Percentiles rank a stretch among this genome's conserved stretches.
These are phyloP conservation scores for Boletus vinaceobasis DNA, from an alignment of 768 basidiomycete species.

Conservation along the genomic window DNA sequence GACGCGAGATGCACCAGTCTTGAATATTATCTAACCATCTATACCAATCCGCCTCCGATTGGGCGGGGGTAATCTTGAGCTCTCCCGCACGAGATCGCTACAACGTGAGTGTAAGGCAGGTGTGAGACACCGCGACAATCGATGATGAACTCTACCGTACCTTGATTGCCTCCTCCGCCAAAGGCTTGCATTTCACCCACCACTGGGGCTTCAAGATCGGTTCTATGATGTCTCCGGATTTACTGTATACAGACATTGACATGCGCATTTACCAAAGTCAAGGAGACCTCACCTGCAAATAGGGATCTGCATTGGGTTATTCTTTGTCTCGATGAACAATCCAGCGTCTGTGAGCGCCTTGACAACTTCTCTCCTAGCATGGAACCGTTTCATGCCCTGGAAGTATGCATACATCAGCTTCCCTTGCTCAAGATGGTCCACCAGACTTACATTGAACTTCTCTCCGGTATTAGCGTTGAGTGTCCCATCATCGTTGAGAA, in stretches of 20 bases:
- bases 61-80: constrained; percentile 75
- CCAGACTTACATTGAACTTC: constrained; percentile 56
- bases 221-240: constrained; percentile 97
- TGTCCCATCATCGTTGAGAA: constrained; percentile 95
- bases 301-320: constrained; percentile 97
- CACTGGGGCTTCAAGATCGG: constrained; percentile 95
- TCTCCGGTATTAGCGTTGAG: constrained; percentile 86
- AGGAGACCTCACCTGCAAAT: constrained; percentile 64
- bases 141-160: constrained; percentile 36
- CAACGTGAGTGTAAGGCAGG: background rate
- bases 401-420: background rate
- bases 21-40: constrained; percentile 93
- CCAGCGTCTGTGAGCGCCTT: constrained; percentile 81
- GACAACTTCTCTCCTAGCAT: constrained; percentile 80
- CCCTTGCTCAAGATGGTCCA: background rate
- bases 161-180: constrained; percentile 87
- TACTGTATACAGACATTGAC: constrained; percentile 43
- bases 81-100: constrained; percentile 90
- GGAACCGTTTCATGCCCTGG: constrained; percentile 97
- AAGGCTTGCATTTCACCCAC: constrained; percentile 93
- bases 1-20: constrained; percentile 99
- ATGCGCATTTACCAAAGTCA: background rate
- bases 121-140: background rate
- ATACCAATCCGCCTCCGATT: constrained; percentile 92
- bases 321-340: constrained; percentile 85